Conservation (phyloP, 805 yeast species). For the Kazachstania psychrophila region DNA sequence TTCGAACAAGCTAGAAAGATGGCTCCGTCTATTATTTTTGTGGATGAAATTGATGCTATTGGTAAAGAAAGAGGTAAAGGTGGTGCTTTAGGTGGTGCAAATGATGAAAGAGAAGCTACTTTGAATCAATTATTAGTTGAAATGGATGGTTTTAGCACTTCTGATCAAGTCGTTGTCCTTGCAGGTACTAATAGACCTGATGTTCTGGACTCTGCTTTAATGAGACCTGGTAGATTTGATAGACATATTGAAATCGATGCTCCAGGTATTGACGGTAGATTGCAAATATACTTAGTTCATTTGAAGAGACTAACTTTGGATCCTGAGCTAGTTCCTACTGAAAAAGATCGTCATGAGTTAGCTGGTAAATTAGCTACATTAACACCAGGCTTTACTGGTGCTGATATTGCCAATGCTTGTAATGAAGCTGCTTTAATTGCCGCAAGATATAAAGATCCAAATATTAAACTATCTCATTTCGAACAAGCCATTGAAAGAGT, state of each 20-base stretch:
- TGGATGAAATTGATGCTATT: slow-evolving; percentile 93
- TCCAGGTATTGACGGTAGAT: slow-evolving; percentile 85
- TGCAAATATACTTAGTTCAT: slow-evolving; percentile 77
- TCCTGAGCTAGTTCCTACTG: slow-evolving; percentile 34
- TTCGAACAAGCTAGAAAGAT: slow-evolving; percentile 82
- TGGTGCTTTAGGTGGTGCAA: slow-evolving; percentile 66
- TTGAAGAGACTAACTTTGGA: slow-evolving; percentile 36
- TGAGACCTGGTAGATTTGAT: slow-evolving; percentile 94
- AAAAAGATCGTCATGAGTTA: slow-evolving; percentile 44
- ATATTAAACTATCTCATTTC: slow-evolving; percentile 62
- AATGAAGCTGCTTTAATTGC: slow-evolving; percentile 93
- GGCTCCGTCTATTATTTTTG: slow-evolving; percentile 85
- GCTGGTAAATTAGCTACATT: slow-evolving; percentile 82
- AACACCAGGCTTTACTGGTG: slow-evolving; percentile 95
- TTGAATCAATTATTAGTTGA: slow-evolving; percentile 87
- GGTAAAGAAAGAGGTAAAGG: slow-evolving; percentile 78
- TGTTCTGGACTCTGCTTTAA: slow-evolving; percentile 76
- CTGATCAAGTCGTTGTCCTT: slow-evolving; percentile 84
- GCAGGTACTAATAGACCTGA: slow-evolving; percentile 95
- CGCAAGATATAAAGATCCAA: slow-evolving; percentile 60
- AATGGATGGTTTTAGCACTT: slow-evolving; percentile 88
- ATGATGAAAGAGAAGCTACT: slow-evolving; percentile 90
- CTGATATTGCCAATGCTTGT: slow-evolving; percentile 90
- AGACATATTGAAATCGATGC: slow-evolving; percentile 78
- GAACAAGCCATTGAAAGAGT: slow-evolving; percentile 92